These are phyloP conservation scores for Luffa aegyptiaca DNA, from an alignment of 306 rosid species.

Conservation along the genomic window DNA sequence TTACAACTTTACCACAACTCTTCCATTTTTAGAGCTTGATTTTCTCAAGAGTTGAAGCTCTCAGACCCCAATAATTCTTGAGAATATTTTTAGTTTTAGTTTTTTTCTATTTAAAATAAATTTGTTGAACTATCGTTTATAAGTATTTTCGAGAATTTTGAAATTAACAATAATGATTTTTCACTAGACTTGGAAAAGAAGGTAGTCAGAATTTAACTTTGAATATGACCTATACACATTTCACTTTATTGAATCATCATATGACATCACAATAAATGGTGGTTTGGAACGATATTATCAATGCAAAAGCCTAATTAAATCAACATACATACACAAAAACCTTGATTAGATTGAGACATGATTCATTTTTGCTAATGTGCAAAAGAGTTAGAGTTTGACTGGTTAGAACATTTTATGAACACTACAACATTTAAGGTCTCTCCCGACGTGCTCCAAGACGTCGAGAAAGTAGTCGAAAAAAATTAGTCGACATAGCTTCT, in stretches of 20 bases:
- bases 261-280: background rate
- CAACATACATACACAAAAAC: background rate
- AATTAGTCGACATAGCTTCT: too few species aligned
- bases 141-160: background rate
- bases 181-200: too few species aligned
- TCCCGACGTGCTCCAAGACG: too few species aligned
- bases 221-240: background rate
- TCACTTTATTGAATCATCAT: background rate
- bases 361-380: too few species aligned
- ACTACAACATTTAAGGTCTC: too few species aligned
- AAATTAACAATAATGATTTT: background rate
- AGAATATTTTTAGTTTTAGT: background rate
- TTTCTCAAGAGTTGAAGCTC: background rate
- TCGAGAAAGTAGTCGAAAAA: too few species aligned
- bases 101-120: too few species aligned
- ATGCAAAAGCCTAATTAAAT: background rate
- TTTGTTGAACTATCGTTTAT: too few species aligned
- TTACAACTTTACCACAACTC: background rate
- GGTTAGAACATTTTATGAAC: too few species aligned
- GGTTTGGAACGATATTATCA: background rate
- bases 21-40: background rate
- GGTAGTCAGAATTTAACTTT: too few species aligned
- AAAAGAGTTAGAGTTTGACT: too few species aligned
- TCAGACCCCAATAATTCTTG: background rate
- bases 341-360: background rate